Base-by-base conservation (phyloP, 73 alveolate genomes). In the Symbiodinium pilosum region DNA sequence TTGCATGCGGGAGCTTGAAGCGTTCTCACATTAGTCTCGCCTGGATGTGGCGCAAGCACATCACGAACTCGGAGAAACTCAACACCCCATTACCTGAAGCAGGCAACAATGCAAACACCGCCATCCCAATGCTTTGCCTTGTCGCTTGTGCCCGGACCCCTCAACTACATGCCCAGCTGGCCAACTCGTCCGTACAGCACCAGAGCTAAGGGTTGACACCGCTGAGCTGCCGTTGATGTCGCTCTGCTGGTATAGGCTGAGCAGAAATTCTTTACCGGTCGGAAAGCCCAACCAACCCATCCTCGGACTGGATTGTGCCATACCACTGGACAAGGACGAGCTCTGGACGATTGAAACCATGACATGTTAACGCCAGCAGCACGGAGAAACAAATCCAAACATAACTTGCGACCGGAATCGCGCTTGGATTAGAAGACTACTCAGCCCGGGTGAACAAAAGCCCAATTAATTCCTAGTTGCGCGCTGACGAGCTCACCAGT, bases 211-310 rank as follows among this genome's bases (percentile, higher is more conserved):
- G n/a, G n/a, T n/a, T n/a, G n/a, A n/a, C n/a, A 18, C 41, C 84
- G 51, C 83, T 30, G 69, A 39, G 94, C 85, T 24, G 95, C 95
- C 87, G 36, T 89, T 68, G 73, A 89, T 59, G 87, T 89, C 95
- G 87, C 95, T 68, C 73, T 59, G 40, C 73, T 68, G 73, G 86
- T 89, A 89, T 24, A 89, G 69, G 87, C 64, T 43, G 38, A 42
- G 87, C n/a, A 89, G 73, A 42, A 56, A 42, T 71, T 89, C 95
- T 34, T 89, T 59, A 87, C 69, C 42, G 44, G 69, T 40, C 16
- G 95, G 95, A 42, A 89, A 89, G 26, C 95, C 95, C 43, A 89
- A 52, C 95, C 95, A 89, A 36, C 73, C 41, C 73, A 89, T 18
- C 95, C 95, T 89, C 26, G 26, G 73, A 6, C 73, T 30, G 73